Evolutionary conservation across 345 rosid genomes (phyloP), one percentile per base, ranked within the genome.

Genomic region (Mangifera indica): DNA sequence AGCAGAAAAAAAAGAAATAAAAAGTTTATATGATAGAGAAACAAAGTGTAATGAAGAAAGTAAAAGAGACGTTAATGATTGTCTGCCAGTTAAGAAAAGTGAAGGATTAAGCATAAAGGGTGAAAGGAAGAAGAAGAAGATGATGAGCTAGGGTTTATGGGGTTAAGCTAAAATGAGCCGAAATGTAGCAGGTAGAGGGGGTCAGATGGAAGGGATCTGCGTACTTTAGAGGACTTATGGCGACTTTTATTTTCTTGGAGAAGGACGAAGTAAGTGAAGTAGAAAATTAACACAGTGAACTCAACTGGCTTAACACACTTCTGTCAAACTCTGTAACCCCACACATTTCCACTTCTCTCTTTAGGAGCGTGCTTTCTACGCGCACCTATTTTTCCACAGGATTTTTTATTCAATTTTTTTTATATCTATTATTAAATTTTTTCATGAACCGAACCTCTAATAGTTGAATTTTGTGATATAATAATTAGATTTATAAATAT

Each of bases 71-170:
- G 72, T 74, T 49, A 78, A 83, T 80, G 82, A 78, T 80, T 80
- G n/a, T n/a, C n/a, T n/a, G 85, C 84, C 71, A 77, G 78, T 73
- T 80, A 66, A 80, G 56, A 74, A 77, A 74, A 56, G 20, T 0
- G 42, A 0, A 7, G 68, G 18, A 24, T 57, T 57, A 74, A 57
- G 46, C 58, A 4, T 29, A 11, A 66, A 32, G 32, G 25, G 17
- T 17, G 20, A 64, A 22, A n/a, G 55, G 26, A 56, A 60, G 25
- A 29, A 29, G 18, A 63, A 63, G 15, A 40, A 48, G 53, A 37
- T 49, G 53, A 37, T 49, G 5, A 24, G 48, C 53, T 63, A 63
- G 67, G 67, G 67, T 63, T 63, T 11, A 58, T 63, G 66, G 60
- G 66, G 64, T 74, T 48, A 21, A 24, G 46, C 71, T 66, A 74